These are phyloP conservation scores for Penicillium taxi DNA, from an alignment of 495 filamentous ascomycete genomes.

Conservation along the genomic window DNA sequence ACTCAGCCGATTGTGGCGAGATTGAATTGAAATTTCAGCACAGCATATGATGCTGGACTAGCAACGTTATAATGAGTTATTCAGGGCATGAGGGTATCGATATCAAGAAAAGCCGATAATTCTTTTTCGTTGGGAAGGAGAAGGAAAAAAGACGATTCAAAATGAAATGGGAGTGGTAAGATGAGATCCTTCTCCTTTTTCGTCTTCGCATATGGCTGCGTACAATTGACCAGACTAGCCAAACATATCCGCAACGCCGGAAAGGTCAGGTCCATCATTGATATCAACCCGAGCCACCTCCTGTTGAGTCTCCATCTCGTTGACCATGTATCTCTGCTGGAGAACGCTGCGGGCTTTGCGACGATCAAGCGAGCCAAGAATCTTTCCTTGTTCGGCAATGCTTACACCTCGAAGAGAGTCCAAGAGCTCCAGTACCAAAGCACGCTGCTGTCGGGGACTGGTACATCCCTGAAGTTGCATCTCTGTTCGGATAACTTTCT, in stretches of 20 bases:
- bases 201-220: too few species aligned
- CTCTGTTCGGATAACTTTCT: constrained; percentile 40
- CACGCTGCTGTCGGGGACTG: constrained; percentile 66
- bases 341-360: constrained; percentile 45
- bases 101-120: too few species aligned
- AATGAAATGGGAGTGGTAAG: too few species aligned
- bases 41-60: too few species aligned
- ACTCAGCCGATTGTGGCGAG: constrained; percentile 1
- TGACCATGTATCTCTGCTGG: constrained; percentile 50
- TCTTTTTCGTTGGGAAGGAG: too few species aligned
- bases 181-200: too few species aligned
- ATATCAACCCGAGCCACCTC: constrained; percentile 41
- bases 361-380: constrained; percentile 45
- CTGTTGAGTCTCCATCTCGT: constrained; percentile 39
- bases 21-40: background rate
- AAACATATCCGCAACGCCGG: constrained; percentile 63
- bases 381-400: constrained; percentile 85
- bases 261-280: constrained; percentile 54
- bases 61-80: too few species aligned
- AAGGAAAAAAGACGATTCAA: too few species aligned
- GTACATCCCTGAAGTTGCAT: constrained; percentile 51
- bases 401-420: constrained; percentile 80
- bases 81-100: too few species aligned
- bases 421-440: constrained; percentile 77
- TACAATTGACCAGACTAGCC: too few species aligned